Evolutionary conservation across 1,284 basidiomycete species (phyloP), one percentile per base, ranked within the genome.

Genomic region (Cryptococcus hybrid): DNA sequence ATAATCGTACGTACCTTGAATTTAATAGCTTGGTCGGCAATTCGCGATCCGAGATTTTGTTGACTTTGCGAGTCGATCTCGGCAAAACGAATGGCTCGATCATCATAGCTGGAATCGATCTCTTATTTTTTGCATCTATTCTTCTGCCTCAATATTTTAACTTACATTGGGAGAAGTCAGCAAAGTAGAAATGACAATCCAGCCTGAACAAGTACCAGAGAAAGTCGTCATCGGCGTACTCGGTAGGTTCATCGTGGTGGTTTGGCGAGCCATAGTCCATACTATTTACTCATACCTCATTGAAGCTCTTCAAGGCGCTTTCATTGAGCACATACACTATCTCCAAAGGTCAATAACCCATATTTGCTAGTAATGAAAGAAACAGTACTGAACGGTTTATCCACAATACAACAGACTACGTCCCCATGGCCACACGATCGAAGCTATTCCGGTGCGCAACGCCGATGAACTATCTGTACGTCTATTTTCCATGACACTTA

Each of bases 231-330:
- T 71, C 40, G 69, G 69, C 39, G 69, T 71, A 13, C 57, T 71
- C n/a, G 69, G 69, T 69, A 58, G 24, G 69, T 58, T 18, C 18
- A 18, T 34, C 15, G 40, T 42, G n/a, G n/a, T 42, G 9, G 9
- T 42, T 42, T 42, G 18, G 18, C 18, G 18, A 18, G 18, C n/a
- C 40, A 9, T 42, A 9, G n/a, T 9, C 9, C n/a, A 9, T 42
- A 42, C 45, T 7, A 7, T n/a, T 30, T 4, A 42, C 50, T 51
- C 37, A 51, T 45, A n/a, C 11, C 39, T 78, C 7, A 76, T 74
- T 43, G 2, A 42, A 87, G 95, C 94, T 52, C 82, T 97, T 46
- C 95, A 97, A 78, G 95, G 94, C 53, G 92, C 93, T 4, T 98
- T 97, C 73, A 83, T 84, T 42, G 94, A 99, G 79, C 95, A 98